A percentile compares a stretch with the other conserved stretches of the same genome.
phyloP scores from a whole-genome alignment of 495 filamentous ascomycete genomes.

The Penicillium atrosanguineum region DNA sequence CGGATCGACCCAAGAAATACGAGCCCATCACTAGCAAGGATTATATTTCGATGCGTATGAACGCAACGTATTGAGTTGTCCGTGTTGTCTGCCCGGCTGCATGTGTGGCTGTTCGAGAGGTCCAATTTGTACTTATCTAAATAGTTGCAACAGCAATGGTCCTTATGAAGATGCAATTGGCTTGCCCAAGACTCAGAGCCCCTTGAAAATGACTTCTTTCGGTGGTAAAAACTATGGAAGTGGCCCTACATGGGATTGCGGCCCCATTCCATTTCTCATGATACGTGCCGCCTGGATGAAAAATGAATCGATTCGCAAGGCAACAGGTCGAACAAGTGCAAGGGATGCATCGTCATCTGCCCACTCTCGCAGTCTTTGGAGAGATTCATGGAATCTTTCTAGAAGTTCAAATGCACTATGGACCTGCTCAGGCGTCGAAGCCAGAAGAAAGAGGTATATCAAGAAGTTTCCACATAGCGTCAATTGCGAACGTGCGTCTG shows the following conservation, averaged over 20 bases:
- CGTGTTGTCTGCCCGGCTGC: too few relatives aligned
- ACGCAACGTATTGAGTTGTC: constrained; percentile 1
- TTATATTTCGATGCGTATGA: constrained; percentile 6
- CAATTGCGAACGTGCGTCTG: constrained; percentile 18
- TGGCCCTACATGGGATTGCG: neutral
- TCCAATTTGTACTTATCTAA: neutral
- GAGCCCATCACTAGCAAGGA: constrained; percentile 15
- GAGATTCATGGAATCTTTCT: constrained; percentile 14
- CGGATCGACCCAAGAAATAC: constrained; percentile 31
- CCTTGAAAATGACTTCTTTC: too few relatives aligned
- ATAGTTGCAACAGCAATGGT: neutral
- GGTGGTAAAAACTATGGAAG: neutral
- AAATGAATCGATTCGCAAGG: constrained; percentile 9
- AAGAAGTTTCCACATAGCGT: constrained; percentile 19
- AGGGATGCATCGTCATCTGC: constrained; percentile 2
- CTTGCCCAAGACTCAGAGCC: neutral
- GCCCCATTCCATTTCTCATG: constrained; percentile 8
- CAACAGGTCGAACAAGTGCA: constrained; percentile 7
- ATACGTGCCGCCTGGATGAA: constrained; percentile 5
- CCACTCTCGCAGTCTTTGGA: constrained; percentile 3
- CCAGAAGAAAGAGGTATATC: constrained; percentile 24
- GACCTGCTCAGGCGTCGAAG: constrained; percentile 16
- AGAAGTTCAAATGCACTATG: constrained; percentile 14
- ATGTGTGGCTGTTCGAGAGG: too few relatives aligned
- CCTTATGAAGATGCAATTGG: neutral